Conservation (phyloP, 2,329 filamentous ascomycete genomes). For the Domatiomyces catenatus region DNA sequence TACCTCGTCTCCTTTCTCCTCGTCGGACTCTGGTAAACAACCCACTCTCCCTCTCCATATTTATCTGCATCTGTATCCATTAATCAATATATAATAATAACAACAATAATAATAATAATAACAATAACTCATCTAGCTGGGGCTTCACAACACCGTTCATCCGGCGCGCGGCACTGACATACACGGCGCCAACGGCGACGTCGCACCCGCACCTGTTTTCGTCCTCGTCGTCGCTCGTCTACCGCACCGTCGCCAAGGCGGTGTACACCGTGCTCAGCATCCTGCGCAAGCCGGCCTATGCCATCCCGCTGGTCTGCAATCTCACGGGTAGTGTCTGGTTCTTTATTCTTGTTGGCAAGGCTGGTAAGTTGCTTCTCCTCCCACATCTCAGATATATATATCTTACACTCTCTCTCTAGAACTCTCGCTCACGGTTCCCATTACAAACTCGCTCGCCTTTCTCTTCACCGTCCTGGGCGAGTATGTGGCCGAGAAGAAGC, state of each 20-base stretch:
- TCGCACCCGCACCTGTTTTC: slow-evolving; percentile 20
- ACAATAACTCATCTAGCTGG: slow-evolving; percentile 44
- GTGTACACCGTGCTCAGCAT: slow-evolving; percentile 66
- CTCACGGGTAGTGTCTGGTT: slow-evolving; percentile 93
- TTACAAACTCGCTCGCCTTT: slow-evolving; percentile 87
- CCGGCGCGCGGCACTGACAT: slow-evolving; percentile 63
- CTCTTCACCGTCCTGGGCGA: slow-evolving; percentile 91
- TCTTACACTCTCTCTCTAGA: slow-evolving; percentile 46
- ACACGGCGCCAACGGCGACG: slow-evolving; percentile 39
- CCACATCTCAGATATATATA: no score
- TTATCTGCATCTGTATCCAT: no score
- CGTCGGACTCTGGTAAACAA: slow-evolving; percentile 51
- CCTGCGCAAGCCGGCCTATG: slow-evolving; percentile 66
- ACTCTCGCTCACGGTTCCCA: slow-evolving; percentile 80
- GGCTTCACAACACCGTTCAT: slow-evolving; percentile 88
- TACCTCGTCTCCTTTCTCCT: slow-evolving; percentile 81
- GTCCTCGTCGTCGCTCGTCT: slow-evolving; percentile 40
- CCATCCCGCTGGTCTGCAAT: slow-evolving; percentile 70
- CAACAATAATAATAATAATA: no score
- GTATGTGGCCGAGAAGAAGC: slow-evolving; percentile 86
- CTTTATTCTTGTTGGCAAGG: slow-evolving; percentile 81
- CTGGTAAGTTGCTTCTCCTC: no score
- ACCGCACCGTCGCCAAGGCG: slow-evolving; percentile 45
- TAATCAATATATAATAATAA: neutral
- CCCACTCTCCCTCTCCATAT: no score